A percentile compares a stretch with the other conserved stretches of the same genome.
Evolutionary conservation across 345 rosid genomes (phyloP).

Genomic region (Moringa oleifera): DNA sequence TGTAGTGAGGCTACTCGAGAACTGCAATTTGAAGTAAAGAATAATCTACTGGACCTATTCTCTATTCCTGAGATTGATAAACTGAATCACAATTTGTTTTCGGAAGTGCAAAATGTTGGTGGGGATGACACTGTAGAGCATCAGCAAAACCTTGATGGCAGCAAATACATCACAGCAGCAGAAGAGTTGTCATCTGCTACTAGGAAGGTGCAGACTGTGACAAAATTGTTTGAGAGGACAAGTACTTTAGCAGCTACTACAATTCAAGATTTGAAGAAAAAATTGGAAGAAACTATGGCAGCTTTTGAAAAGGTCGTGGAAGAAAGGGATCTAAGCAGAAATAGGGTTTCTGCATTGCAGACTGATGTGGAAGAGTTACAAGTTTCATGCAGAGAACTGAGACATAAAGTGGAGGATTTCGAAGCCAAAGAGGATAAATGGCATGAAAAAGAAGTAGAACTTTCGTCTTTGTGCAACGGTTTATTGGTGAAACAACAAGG

Average conservation of each 20-base stretch:
- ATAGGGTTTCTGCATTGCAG: slow-evolving; percentile 51
- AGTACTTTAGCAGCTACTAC: slow-evolving; percentile 40
- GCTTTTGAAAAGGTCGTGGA: slow-evolving; percentile 36
- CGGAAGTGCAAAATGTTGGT: slow-evolving; percentile 27
- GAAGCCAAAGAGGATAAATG: slow-evolving; percentile 45
- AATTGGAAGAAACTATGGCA: slow-evolving; percentile 34
- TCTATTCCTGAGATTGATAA: slow-evolving; percentile 44
- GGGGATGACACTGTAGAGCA: slow-evolving; percentile 26
- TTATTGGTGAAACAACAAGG: slow-evolving; percentile 50
- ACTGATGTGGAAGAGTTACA: slow-evolving; percentile 41
- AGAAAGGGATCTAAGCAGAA: slow-evolving; percentile 46
- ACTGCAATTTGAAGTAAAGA: slow-evolving; percentile 49
- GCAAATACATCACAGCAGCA: slow-evolving; percentile 32
- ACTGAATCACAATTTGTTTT: slow-evolving; percentile 18
- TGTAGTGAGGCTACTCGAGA: slow-evolving; percentile 51
- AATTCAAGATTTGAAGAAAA: slow-evolving; percentile 56
- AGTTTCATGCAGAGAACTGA: slow-evolving; percentile 43
- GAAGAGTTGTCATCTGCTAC: slow-evolving; percentile 41
- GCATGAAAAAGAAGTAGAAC: slow-evolving; percentile 61
- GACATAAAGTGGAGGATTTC: slow-evolving; percentile 37
- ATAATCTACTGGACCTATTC: slow-evolving; percentile 35
- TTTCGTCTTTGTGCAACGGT: slow-evolving; percentile 30
- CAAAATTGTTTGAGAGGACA: slow-evolving; percentile 48
- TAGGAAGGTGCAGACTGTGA: slow-evolving; percentile 29
- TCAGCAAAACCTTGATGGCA: slow-evolving; percentile 25